These are phyloP conservation scores for Aspergillus pseudoterreus DNA, from an alignment of 2,329 filamentous ascomycete genomes.

Conservation along the genomic window DNA sequence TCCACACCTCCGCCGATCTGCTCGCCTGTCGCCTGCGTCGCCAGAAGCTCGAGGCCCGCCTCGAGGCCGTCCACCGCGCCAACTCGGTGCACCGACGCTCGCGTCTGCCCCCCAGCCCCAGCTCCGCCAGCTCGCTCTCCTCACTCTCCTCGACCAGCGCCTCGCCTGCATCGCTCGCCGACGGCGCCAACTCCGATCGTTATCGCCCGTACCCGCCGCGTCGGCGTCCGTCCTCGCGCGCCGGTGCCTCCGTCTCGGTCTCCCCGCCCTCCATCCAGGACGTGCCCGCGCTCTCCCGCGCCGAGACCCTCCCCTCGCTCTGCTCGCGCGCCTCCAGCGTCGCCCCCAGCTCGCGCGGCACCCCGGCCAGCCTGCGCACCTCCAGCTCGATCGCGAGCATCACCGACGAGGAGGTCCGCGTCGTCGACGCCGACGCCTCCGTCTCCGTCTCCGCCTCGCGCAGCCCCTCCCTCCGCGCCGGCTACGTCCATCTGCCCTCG, in stretches of 20 bases:
- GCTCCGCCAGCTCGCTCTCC: conserved; percentile 21
- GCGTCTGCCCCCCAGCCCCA: conserved; percentile 25
- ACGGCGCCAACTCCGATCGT: conserved; percentile 23
- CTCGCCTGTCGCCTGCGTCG: conserved; percentile 34
- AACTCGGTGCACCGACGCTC: conserved; percentile 7
- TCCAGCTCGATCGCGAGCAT: conserved; percentile 33
- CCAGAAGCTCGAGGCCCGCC: conserved; percentile 32
- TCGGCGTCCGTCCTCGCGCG: conserved; percentile 28
- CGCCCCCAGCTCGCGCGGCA: conserved; percentile 39
- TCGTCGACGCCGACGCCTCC: conserved; percentile 23
- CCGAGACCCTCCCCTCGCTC: conserved; percentile 38
- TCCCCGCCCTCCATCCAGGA: conserved; percentile 44
- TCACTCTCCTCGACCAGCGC: conserved; percentile 15
- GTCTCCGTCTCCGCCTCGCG: conserved; percentile 7
- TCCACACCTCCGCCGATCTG: conserved; percentile 34
- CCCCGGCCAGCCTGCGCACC: conserved; percentile 40
- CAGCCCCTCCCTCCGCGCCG: conserved; percentile 34
- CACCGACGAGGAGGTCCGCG: conserved; percentile 28
- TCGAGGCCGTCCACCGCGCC: conserved; percentile 19
- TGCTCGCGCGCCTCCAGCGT: conserved; percentile 44
- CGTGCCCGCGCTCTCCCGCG: conserved; percentile 40
- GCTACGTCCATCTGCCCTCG: conserved; percentile 33
- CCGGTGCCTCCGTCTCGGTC: conserved; percentile 32
- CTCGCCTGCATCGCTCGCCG: conserved; percentile 26
- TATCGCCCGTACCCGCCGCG: conserved; percentile 34